These are phyloP conservation scores for Fomitopsis pulvina DNA, from an alignment of 768 basidiomycete species.

Conservation along the genomic window DNA sequence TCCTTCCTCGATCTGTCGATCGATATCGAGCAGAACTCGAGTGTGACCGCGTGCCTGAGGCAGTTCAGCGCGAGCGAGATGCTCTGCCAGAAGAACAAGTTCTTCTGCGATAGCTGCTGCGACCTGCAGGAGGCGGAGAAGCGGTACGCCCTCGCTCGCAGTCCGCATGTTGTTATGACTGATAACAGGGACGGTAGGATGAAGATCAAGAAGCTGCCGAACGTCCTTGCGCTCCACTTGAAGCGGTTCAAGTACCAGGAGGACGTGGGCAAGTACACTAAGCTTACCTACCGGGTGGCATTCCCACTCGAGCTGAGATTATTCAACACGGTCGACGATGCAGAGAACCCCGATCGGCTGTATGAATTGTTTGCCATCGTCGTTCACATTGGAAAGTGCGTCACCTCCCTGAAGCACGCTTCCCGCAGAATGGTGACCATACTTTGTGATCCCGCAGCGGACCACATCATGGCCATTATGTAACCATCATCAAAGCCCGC, in stretches of 20 bases:
- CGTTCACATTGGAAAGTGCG: constrained; percentile 95
- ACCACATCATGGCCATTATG: constrained; percentile 98
- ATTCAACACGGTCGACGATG: constrained; percentile 96
- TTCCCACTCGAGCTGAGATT: constrained; percentile 93
- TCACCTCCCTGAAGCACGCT: neutral
- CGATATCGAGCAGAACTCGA: constrained; percentile 98
- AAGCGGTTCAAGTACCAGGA: constrained; percentile 99
- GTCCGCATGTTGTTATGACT: neutral
- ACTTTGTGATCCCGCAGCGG: constrained; percentile 49
- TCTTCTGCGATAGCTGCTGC: constrained; percentile 96
- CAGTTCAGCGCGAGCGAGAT: constrained; percentile 98
- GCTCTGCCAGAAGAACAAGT: constrained; percentile 97
- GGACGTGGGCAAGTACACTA: constrained; percentile 83
- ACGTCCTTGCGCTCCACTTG: constrained; percentile 90
- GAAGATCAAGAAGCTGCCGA: constrained; percentile 97
- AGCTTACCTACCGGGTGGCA: constrained; percentile 92
- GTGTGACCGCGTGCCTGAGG: constrained; percentile 90
- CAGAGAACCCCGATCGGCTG: constrained; percentile 83
- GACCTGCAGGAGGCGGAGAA: constrained; percentile 98
- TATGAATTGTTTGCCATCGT: constrained; percentile 96
- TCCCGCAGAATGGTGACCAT: constrained; percentile 8
- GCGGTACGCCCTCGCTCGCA: constrained; percentile 47
- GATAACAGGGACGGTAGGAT: constrained; percentile 47
- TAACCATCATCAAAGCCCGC: constrained; percentile 85
- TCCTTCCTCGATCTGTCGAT: constrained; percentile 97